Percentiles rank a stretch among this genome's conserved stretches.
phyloP scores from a whole-genome alignment of 768 basidiomycete species.

The Rhizopogon roseolus region DNA sequence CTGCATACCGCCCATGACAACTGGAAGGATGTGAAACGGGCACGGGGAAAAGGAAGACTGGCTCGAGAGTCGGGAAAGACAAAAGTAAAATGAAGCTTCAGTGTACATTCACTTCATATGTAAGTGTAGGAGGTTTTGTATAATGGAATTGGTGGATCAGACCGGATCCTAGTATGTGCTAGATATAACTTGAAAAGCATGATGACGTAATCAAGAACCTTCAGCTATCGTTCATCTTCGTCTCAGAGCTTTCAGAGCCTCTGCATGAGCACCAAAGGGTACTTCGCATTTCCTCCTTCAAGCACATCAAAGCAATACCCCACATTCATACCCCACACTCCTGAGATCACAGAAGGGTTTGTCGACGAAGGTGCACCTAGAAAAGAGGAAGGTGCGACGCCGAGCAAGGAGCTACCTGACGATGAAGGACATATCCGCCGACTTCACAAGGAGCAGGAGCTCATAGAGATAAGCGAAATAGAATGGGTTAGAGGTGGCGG shows the following conservation, averaged over 20 bases:
- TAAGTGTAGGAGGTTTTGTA: not conserved
- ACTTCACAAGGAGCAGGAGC: constrained; percentile 31
- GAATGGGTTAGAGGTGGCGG: constrained; percentile 60
- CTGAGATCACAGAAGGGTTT: not conserved
- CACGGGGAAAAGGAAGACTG: constrained; percentile 73
- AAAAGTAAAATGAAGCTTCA: constrained; percentile 1
- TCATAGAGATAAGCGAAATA: constrained; percentile 46
- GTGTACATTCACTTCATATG: not conserved
- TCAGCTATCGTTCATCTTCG: not conserved
- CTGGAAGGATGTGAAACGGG: constrained; percentile 66
- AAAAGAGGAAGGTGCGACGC: not conserved
- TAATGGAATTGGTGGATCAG: not conserved
- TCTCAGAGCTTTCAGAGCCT: not conserved
- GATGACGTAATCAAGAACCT: not conserved
- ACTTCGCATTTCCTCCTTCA: not conserved
- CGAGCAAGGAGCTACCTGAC: not conserved
- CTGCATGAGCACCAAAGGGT: not conserved
- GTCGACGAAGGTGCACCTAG: not conserved
- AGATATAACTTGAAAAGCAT: no score
- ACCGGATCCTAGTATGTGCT: no score
- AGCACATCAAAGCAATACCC: not conserved
- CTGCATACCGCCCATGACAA: constrained; percentile 46
- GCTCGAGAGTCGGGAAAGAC: constrained; percentile 52
- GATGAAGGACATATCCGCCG: constrained; percentile 16
- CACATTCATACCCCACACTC: not conserved